Percentiles rank a stretch among this genome's conserved stretches.
Conservation (phyloP, 345 rosid species). For the Citrus hindsii region DNA sequence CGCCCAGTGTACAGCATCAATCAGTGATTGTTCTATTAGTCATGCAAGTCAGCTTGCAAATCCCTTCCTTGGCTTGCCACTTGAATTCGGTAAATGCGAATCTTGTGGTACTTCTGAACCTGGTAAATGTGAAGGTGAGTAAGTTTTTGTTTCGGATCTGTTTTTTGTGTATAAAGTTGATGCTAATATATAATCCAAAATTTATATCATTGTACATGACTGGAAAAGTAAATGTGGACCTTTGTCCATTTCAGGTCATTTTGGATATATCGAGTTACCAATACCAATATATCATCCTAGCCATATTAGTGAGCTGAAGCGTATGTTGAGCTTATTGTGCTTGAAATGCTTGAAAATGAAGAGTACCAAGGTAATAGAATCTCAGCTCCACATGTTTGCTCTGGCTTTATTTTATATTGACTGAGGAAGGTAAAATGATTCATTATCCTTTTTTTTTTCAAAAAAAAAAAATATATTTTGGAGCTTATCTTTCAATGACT, state of each 20-base stretch:
- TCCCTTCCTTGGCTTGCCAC: slow-evolving; percentile 87
- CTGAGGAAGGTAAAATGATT: not conserved
- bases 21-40: slow-evolving; percentile 62
- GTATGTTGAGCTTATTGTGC: slow-evolving; percentile 73
- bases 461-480: not conserved
- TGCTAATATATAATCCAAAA: not conserved
- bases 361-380: slow-evolving; percentile 55
- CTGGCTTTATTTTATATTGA: not conserved
- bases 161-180: not conserved
- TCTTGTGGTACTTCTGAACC: slow-evolving; percentile 86
- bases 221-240: not conserved
- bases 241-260: slow-evolving; percentile 63
- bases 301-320: slow-evolving; percentile 70
- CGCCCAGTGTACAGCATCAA: slow-evolving; percentile 60
- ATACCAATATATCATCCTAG: slow-evolving; percentile 88
- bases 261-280: slow-evolving; percentile 85
- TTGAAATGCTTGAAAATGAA: slow-evolving; percentile 83
- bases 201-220: not conserved
- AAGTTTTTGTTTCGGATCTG: not conserved
- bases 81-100: slow-evolving; percentile 87
- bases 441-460: rapidly evolving
- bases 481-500: not conserved
- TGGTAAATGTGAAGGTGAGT: slow-evolving; percentile 83
- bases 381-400: not conserved
- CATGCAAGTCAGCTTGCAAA: slow-evolving; percentile 79